Evolutionary conservation across 441 rosid genomes (phyloP).

Genomic region (Omphalea diandra): DNA sequence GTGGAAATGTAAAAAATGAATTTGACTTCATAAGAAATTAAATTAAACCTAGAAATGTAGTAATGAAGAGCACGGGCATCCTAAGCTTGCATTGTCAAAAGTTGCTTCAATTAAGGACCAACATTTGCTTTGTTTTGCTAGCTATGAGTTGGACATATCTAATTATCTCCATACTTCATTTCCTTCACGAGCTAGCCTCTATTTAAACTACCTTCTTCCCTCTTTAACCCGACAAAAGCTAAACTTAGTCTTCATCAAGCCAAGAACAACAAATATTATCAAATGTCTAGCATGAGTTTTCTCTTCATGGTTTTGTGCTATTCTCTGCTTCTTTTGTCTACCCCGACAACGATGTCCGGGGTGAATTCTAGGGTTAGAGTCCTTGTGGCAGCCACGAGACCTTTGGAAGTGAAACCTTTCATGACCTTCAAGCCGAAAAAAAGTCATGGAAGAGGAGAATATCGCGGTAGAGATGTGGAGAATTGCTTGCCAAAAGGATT

Average conservation of each 20-base stretch:
- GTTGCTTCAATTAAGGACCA: slow-evolving; percentile 12
- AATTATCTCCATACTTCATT: slow-evolving; percentile 31
- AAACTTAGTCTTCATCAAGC: background rate
- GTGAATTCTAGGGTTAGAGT: background rate
- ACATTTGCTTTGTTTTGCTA: slow-evolving; percentile 21
- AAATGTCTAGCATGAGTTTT: slow-evolving; percentile 17
- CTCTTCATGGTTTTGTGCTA: slow-evolving; percentile 26
- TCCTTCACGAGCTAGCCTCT: slow-evolving; percentile 34
- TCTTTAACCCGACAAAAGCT: slow-evolving; percentile 1
- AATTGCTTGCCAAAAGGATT: slow-evolving; percentile 73
- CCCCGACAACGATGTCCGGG: background rate
- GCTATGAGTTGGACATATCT: slow-evolving; percentile 29
- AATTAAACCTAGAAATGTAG: slow-evolving; percentile 25
- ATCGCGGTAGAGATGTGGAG: slow-evolving; percentile 21
- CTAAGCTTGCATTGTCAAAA: slow-evolving; percentile 30
- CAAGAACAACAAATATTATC: background rate
- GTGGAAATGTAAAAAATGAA: slow-evolving; percentile 2
- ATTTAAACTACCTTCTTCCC: slow-evolving; percentile 31
- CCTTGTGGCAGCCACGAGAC: slow-evolving; percentile 34
- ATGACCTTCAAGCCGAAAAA: slow-evolving; percentile 29
- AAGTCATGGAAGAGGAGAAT: slow-evolving; percentile 7
- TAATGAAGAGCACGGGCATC: slow-evolving; percentile 64
- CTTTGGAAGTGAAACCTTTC: slow-evolving; percentile 23
- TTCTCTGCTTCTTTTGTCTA: slow-evolving; percentile 31
- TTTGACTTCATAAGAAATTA: slow-evolving; percentile 20